These are phyloP conservation scores for Dactylellina sp. DNA, from an alignment of 2,329 filamentous ascomycete species.

Conservation along the genomic window DNA sequence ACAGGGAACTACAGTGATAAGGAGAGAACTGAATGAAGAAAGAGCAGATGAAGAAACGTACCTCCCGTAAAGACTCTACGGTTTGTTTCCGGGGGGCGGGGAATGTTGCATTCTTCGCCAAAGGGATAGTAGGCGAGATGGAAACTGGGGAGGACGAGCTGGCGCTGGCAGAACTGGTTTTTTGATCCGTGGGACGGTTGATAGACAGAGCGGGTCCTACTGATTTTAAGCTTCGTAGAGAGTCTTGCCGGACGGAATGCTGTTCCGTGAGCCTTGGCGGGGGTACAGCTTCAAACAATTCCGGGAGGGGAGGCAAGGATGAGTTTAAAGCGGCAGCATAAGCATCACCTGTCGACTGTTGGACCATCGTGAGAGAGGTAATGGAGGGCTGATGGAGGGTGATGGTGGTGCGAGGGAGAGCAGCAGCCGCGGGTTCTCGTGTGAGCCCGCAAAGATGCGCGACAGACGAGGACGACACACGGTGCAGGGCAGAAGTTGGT, in stretches of 20 bases:
- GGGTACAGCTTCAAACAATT: neutral
- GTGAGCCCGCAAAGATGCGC: conserved; percentile 13
- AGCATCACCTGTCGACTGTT: neutral
- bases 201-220: neutral
- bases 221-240: neutral
- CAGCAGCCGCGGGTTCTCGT: too few species aligned
- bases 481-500: conserved; percentile 9
- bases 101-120: conserved; percentile 17
- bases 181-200: neutral
- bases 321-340: neutral
- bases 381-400: too few species aligned
- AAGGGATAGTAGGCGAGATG: neutral
- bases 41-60: conserved; percentile 22
- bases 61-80: conserved; percentile 47
- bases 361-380: too few species aligned
- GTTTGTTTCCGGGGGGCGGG: conserved; percentile 40
- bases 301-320: conserved; percentile 3
- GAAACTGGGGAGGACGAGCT: neutral
- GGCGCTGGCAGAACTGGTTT: neutral
- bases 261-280: neutral
- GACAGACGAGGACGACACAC: conserved; percentile 26
- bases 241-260: neutral
- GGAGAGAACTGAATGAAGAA: neutral
- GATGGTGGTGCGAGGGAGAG: neutral
- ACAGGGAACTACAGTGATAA: neutral